Conservation (phyloP, 495 filamentous ascomycete genomes). For the Aspergillus sclerotioniger region DNA sequence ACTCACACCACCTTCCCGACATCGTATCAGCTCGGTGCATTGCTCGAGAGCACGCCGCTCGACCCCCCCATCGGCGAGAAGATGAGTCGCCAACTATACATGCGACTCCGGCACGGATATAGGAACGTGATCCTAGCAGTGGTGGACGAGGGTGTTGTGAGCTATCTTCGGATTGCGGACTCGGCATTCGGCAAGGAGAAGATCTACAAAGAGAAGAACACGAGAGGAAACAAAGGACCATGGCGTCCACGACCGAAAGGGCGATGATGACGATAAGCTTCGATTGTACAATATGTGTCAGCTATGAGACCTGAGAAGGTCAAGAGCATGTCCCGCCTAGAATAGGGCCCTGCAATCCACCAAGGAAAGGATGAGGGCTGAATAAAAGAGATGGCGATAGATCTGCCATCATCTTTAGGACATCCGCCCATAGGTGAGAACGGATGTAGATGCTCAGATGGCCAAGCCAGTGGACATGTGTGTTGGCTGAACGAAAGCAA, state of each 20-base stretch:
- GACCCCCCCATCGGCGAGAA: constrained; percentile 55
- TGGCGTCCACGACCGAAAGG: constrained; percentile 33
- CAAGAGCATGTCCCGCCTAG: constrained; percentile 30
- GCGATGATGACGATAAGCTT: constrained; percentile 23
- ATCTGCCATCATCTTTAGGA: constrained; percentile 83
- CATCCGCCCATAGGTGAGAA: constrained; percentile 57
- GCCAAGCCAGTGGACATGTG: constrained; percentile 10
- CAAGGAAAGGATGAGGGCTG: constrained; percentile 25
- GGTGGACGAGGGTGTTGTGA: constrained; percentile 85
- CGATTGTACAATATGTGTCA: not conserved
- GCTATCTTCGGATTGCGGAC: constrained; percentile 78
- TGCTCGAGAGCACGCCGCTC: constrained; percentile 68
- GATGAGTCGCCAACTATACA: constrained; percentile 55
- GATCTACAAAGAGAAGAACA: constrained; percentile 46
- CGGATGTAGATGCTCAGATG: constrained; percentile 62
- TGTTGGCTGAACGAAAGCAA: not conserved
- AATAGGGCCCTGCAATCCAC: constrained; percentile 24
- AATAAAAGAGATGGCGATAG: constrained; percentile 30
- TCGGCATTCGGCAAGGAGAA: constrained; percentile 74
- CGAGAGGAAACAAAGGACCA: constrained; percentile 35
- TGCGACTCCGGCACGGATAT: constrained; percentile 78
- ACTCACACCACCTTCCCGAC: constrained; percentile 65
- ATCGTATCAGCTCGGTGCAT: constrained; percentile 61
- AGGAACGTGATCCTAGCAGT: constrained; percentile 82
- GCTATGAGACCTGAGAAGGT: not conserved